These are phyloP conservation scores for Rhodomyrtus tomentosa DNA, from an alignment of 345 rosid species.

Conservation along the genomic window DNA sequence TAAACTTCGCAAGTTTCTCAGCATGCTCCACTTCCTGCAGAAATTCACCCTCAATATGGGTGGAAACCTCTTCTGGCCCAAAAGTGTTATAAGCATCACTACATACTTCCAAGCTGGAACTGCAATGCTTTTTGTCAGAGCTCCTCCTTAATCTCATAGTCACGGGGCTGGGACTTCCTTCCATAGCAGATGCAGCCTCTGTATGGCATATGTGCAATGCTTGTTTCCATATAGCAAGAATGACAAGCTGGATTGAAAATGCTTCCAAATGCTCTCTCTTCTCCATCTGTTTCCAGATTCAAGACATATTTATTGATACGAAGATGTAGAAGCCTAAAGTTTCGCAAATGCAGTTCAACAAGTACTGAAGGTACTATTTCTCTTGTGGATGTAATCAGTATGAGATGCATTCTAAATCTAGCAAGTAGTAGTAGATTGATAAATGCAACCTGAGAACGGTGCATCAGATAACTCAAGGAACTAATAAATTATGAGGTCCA, in stretches of 20 bases:
- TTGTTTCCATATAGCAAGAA: slow-evolving; percentile 95
- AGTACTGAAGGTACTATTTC: not conserved
- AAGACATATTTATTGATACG: not conserved
- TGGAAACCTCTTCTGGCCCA: slow-evolving; percentile 38
- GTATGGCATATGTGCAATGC: slow-evolving; percentile 89
- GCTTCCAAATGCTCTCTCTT: slow-evolving; percentile 55
- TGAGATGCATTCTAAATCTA: not conserved
- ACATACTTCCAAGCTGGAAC: slow-evolving; percentile 27
- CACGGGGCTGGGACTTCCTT: slow-evolving; percentile 67
- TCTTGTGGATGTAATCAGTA: not conserved
- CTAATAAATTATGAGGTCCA: not conserved
- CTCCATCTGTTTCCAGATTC: slow-evolving; percentile 30
- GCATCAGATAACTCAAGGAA: not conserved
- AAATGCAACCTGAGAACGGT: not conserved
- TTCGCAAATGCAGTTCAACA: not conserved
- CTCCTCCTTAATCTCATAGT: slow-evolving; percentile 34
- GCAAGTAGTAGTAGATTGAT: not conserved
- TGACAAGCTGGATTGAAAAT: slow-evolving; percentile 85
- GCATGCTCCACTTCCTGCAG: slow-evolving; percentile 71
- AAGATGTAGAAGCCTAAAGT: not conserved
- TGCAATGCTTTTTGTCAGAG: slow-evolving; percentile 36
- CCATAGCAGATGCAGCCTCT: slow-evolving; percentile 79
- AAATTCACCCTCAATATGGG: slow-evolving; percentile 67
- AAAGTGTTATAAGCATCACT: slow-evolving; percentile 13
- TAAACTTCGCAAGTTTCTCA: slow-evolving; percentile 65